phyloP scores from a whole-genome alignment of 805 yeast genomes.

The Pichia rugopelliculosa region DNA sequence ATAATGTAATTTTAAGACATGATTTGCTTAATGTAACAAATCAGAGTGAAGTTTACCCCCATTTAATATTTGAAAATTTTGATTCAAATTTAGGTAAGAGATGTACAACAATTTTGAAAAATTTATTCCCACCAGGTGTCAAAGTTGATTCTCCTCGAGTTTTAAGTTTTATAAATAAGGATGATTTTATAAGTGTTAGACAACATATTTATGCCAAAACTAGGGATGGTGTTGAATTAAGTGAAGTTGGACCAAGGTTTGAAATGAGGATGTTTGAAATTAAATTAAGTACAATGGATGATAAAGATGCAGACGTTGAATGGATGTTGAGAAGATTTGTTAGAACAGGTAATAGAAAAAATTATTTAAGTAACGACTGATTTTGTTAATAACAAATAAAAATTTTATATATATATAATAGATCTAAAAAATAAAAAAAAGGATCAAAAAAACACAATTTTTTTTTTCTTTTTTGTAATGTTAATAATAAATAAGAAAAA shows the following conservation, averaged over 20 bases:
- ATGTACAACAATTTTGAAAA: conserved; percentile 72
- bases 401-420: neutral
- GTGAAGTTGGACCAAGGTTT: conserved; percentile 97
- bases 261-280: conserved; percentile 92
- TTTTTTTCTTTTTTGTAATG: too few relatives aligned
- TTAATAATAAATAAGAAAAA: too few relatives aligned
- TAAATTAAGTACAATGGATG: conserved; percentile 83
- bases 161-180: conserved; percentile 84
- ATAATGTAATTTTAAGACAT: conserved; percentile 90
- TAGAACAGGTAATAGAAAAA: conserved; percentile 92
- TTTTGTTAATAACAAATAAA: neutral
- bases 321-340: conserved; percentile 92
- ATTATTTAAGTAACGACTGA: conserved; percentile 47
- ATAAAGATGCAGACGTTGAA: conserved; percentile 95
- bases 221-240: conserved; percentile 79
- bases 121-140: conserved; percentile 94
- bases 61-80: conserved; percentile 86
- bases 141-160: conserved; percentile 85
- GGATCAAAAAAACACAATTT: conserved; percentile 10
- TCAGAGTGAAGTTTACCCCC: conserved; percentile 89
- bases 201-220: conserved; percentile 93
- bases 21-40: conserved; percentile 82
- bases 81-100: conserved; percentile 74
- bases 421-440: neutral
- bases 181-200: conserved; percentile 88